A percentile compares a stretch with the other conserved stretches of the same genome.
These are phyloP conservation scores for Alternaria alternata DNA, from an alignment of 2,329 filamentous ascomycete genomes.

Conservation along the genomic window DNA sequence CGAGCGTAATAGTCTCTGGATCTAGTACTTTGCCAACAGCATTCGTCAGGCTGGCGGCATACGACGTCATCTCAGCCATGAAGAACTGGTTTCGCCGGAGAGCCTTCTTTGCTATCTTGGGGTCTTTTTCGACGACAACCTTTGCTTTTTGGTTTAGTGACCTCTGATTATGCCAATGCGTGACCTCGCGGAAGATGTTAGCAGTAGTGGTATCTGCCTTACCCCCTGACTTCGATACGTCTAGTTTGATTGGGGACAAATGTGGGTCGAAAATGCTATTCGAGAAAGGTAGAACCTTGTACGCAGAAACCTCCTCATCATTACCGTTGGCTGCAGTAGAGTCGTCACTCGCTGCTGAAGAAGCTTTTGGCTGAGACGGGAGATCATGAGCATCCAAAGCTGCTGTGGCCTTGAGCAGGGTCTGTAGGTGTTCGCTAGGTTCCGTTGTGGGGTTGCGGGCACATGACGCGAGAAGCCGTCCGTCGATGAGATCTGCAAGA, in stretches of 20 bases:
- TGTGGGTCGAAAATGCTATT: conserved; percentile 59
- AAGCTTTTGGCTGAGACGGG: conserved; percentile 17
- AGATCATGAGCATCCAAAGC: conserved; percentile 27
- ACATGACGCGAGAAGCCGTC: conserved; percentile 52
- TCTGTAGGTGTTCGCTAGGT: conserved; percentile 27
- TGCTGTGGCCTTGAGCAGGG: conserved; percentile 30
- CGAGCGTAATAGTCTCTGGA: conserved; percentile 38
- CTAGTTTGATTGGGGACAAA: conserved; percentile 55
- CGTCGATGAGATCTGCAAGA: conserved; percentile 65
- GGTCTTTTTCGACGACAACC: conserved; percentile 41
- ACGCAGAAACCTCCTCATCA: conserved; percentile 21
- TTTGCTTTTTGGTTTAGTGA: conserved; percentile 55
- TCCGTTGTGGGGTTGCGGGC: conserved; percentile 26
- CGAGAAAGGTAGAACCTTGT: conserved; percentile 57
- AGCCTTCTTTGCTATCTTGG: conserved; percentile 42
- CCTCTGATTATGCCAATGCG: conserved; percentile 71
- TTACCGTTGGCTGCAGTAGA: conserved; percentile 11
- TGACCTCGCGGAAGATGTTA: conserved; percentile 58
- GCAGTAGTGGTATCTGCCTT: conserved; percentile 43
- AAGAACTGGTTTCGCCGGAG: conserved; percentile 26
- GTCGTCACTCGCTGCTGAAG: conserved; percentile 1
- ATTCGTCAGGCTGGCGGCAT: conserved; percentile 26
- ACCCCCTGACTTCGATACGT: conserved; percentile 37
- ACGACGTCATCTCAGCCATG: conserved; percentile 28
- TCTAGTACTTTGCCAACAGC: conserved; percentile 26